Base-by-base conservation (phyloP, 148 eudicot species). In the Cornus kousa region DNA sequence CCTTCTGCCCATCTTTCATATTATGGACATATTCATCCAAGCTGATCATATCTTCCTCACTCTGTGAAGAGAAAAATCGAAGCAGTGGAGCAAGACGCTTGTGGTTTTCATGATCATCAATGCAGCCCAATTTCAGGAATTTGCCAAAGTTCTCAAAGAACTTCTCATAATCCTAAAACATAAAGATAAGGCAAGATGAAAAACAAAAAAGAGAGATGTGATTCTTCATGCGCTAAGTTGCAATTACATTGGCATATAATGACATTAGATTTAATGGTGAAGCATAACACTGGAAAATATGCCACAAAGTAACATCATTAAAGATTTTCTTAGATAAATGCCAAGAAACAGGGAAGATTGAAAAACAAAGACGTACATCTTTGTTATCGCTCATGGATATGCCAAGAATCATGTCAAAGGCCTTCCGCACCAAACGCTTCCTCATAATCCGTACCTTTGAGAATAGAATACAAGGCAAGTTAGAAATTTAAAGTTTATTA, bases 61-160 rank as follows among this genome's bases (percentile, higher is more conserved):
- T 92, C 79, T 92, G 97, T 32, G 99, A 96, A 48, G 99, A 96
- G 83, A 91, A 90, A 79, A 96, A 96, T 68, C 99, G 85, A 50
- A 96, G 87, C 86, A 96, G 70, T 23, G 99, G 99, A 82, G 95
- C 99, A 80, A 96, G 78, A 71, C 95, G 95, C 77, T 96, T 92
- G 89, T 96, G 99, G 84, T 96, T 96, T 66, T 89, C 91, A 50
- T 87, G 88, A 81, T 96, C 99, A 67, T 96, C 99, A 74, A 96
- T 88, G 86, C 98, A 93, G 64, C 99, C 99, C 78, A 96, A 77
- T 85, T 96, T 96, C 28, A 96, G 39, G 87, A 92, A 95, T 78
- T 96, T 96, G 31, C 99, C 99, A 83, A 87, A 96, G 82, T 92
- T 91, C 83, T 94, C 95, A 95, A 94, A 96, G 85, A 96, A 93